A percentile compares a stretch with the other conserved stretches of the same genome.
phyloP scores from a whole-genome alignment of 352 stramenopile genomes.

The Lagenidium giganteum region DNA sequence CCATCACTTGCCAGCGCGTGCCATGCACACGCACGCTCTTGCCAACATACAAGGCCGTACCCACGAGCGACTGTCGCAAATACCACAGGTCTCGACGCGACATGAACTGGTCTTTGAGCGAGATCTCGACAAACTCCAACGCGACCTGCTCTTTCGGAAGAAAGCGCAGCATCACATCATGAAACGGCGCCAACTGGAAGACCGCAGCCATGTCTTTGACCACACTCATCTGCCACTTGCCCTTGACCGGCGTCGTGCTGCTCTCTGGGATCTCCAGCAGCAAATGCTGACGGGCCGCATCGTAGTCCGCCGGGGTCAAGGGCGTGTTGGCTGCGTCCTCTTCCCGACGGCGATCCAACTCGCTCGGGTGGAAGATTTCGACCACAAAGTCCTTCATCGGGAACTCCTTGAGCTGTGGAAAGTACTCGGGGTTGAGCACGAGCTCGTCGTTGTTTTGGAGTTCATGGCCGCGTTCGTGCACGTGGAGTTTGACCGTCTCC shows the following conservation, averaged over 20 bases:
- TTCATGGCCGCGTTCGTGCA: constrained; percentile 79
- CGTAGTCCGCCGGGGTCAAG: constrained; percentile 9
- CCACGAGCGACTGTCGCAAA: constrained; percentile 62
- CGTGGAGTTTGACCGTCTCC: constrained; percentile 52
- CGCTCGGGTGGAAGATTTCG: constrained; percentile 69
- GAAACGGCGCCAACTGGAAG: constrained; percentile 71
- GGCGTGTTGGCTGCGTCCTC: constrained; percentile 18
- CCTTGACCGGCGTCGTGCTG: constrained; percentile 58
- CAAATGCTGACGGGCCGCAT: constrained; percentile 49
- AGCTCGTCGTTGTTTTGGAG: constrained; percentile 80
- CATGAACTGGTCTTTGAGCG: constrained; percentile 90
- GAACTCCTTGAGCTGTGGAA: constrained; percentile 69
- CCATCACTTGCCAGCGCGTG: constrained; percentile 83
- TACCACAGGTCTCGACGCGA: constrained; percentile 90
- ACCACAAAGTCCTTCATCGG: constrained; percentile 71
- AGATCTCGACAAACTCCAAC: constrained; percentile 88
- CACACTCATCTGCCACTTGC: constrained; percentile 78
- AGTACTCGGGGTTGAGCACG: constrained; percentile 75
- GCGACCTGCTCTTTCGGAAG: constrained; percentile 69
- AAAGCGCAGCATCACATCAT: constrained; percentile 81
- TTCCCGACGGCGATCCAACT: constrained; percentile 21
- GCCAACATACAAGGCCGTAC: constrained; percentile 66
- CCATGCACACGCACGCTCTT: constrained; percentile 76
- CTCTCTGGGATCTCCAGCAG: constrained; percentile 73
- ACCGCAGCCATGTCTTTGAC: constrained; percentile 73